Evolutionary conservation across 441 rosid genomes (phyloP).

Genomic region (Gossypium schwendimanii): DNA sequence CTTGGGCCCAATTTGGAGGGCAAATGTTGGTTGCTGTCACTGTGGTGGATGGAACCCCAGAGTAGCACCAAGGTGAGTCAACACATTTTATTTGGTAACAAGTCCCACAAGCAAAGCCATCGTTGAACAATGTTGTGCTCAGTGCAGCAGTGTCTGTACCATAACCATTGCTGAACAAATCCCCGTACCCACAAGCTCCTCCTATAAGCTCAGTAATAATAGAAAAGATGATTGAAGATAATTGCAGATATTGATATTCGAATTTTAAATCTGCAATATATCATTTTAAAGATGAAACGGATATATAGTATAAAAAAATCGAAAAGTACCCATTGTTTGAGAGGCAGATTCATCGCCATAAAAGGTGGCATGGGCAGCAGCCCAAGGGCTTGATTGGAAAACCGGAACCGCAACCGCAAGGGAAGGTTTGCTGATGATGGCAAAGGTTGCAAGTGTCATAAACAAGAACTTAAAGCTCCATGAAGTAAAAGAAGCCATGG

Average conservation of each 20-base stretch:
- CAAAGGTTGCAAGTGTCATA: constrained; percentile 13
- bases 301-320: neutral
- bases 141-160: constrained; percentile 63
- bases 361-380: constrained; percentile 67
- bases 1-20: constrained; percentile 78
- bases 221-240: too few species aligned
- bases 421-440: constrained; percentile 21
- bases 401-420: constrained; percentile 18
- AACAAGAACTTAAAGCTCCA: constrained; percentile 31
- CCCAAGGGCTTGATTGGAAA: constrained; percentile 53
- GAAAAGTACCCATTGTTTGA: constrained; percentile 53
- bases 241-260: neutral
- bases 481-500: constrained; percentile 35
- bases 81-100: constrained; percentile 61
- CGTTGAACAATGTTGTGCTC: constrained; percentile 58
- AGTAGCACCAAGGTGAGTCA: constrained; percentile 42
- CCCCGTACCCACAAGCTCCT: constrained; percentile 88
- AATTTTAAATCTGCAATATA: neutral
- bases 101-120: constrained; percentile 67
- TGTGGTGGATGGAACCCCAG: constrained; percentile 29
- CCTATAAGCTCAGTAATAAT: constrained; percentile 27
- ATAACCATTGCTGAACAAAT: constrained; percentile 53
- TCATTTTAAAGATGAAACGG: neutral
- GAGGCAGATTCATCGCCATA: constrained; percentile 79
- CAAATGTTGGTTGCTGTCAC: constrained; percentile 75